Evolutionary conservation across 345 rosid species (phyloP).

Genomic region (Syzygium aqueum): DNA sequence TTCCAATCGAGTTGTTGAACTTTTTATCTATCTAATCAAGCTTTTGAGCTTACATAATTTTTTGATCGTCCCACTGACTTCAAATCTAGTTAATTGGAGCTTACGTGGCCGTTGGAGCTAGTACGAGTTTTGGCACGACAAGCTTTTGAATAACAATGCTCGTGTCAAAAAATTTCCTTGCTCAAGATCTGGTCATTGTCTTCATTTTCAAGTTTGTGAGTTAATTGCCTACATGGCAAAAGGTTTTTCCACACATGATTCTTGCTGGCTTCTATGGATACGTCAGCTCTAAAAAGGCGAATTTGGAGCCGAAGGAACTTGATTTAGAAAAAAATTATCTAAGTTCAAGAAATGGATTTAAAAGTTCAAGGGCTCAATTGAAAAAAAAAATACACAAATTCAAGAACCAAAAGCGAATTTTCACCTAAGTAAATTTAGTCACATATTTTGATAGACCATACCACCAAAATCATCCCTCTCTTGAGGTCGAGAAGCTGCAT

Average conservation of each 20-base stretch:
- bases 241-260: background rate
- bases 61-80: background rate
- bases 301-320: background rate
- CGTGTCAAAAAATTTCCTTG: background rate
- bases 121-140: background rate
- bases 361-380: background rate
- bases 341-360: background rate
- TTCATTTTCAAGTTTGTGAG: background rate
- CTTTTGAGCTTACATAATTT: background rate
- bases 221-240: background rate
- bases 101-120: background rate
- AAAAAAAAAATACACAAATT: background rate
- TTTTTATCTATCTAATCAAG: background rate
- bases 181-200: background rate
- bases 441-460: background rate
- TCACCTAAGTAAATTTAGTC: background rate
- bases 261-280: background rate
- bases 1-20: background rate
- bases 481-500: background rate
- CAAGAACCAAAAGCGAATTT: background rate
- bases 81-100: background rate
- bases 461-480: background rate
- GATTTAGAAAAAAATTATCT: background rate
- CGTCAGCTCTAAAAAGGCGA: background rate
- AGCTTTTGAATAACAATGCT: background rate